Evolutionary conservation across 108 stramenopile species (phyloP).

Genomic region (Chaetoceros tenuissimus): DNA sequence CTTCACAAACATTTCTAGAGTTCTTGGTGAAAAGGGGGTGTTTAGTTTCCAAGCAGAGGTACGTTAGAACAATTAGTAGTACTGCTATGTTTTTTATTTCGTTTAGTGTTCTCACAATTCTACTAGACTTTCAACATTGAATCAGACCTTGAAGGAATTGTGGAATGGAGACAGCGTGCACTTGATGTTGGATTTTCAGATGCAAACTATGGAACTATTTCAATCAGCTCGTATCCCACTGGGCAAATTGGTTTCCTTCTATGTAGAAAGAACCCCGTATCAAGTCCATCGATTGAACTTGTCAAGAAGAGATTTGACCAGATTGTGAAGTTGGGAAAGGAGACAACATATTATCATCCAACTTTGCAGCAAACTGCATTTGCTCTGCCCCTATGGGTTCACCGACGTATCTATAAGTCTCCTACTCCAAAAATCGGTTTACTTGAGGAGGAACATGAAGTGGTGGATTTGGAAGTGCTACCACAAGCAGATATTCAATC

Average conservation of each 20-base stretch:
- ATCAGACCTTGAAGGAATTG: constrained; percentile 49
- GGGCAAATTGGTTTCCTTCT: constrained; percentile 78
- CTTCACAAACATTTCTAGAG: constrained; percentile 37
- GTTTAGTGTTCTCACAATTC: not conserved
- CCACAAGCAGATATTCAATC: too few species aligned
- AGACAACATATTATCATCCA: constrained; percentile 73
- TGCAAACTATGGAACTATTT: constrained; percentile 56
- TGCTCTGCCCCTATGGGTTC: constrained; percentile 73
- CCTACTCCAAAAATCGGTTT: too few species aligned
- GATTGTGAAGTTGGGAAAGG: constrained; percentile 26
- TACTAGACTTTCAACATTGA: constrained; percentile 63
- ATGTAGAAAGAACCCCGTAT: constrained; percentile 37
- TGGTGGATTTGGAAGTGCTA: too few species aligned
- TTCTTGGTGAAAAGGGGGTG: constrained; percentile 49
- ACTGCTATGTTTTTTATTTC: not conserved
- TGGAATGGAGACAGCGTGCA: constrained; percentile 37
- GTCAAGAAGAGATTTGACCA: constrained; percentile 16
- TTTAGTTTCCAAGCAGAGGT: constrained; percentile 31
- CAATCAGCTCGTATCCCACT: constrained; percentile 59
- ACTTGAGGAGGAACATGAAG: too few species aligned
- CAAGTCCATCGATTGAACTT: constrained; percentile 3
- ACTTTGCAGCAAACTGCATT: constrained; percentile 46
- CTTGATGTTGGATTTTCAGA: constrained; percentile 48
- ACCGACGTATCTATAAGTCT: constrained; percentile 45
- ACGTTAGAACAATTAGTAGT: not conserved